Evolutionary conservation across 2,329 filamentous ascomycete species (phyloP).

Genomic region (Blastomyces silverae): DNA sequence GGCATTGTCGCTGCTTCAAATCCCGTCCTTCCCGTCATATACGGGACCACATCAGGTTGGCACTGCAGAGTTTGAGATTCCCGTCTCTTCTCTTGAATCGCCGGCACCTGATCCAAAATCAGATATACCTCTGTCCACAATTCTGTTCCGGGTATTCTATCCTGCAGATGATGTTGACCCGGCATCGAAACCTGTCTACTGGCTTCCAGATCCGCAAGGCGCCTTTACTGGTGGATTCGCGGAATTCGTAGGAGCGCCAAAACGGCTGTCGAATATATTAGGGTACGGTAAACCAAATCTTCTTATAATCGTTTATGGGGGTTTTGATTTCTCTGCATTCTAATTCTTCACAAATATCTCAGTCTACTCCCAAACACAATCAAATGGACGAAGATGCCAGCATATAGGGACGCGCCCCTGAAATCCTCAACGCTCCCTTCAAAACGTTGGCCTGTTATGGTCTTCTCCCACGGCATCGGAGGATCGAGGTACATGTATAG

Average conservation of each 20-base stretch:
- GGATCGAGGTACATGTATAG: conserved; percentile 79
- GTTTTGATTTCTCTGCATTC: background rate
- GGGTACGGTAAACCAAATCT: conserved; percentile 28
- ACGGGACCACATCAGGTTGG: conserved; percentile 73
- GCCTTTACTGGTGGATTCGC: conserved; percentile 69
- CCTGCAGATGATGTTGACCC: conserved; percentile 49
- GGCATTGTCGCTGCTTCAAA: conserved; percentile 37
- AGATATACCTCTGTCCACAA: conserved; percentile 57
- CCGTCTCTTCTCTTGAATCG: conserved; percentile 48
- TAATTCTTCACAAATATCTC: conserved; percentile 10
- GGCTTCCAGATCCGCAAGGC: conserved; percentile 71
- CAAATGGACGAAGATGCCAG: conserved; percentile 27
- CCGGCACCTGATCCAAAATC: conserved; percentile 49
- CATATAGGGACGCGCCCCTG: conserved; percentile 47
- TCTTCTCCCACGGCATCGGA: conserved; percentile 81
- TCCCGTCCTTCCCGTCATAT: conserved; percentile 67
- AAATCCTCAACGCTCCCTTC: conserved; percentile 44
- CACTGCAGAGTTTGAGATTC: conserved; percentile 73
- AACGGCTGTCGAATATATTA: conserved; percentile 40
- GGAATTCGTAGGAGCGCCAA: conserved; percentile 63
- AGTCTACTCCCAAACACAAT: conserved; percentile 22
- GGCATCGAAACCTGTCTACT: conserved; percentile 58
- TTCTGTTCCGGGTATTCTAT: conserved; percentile 78
- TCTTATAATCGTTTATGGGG: background rate
- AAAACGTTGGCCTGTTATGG: conserved; percentile 66